phyloP scores from a whole-genome alignment of 768 basidiomycete genomes.

The Tricholoma furcatifolium region DNA sequence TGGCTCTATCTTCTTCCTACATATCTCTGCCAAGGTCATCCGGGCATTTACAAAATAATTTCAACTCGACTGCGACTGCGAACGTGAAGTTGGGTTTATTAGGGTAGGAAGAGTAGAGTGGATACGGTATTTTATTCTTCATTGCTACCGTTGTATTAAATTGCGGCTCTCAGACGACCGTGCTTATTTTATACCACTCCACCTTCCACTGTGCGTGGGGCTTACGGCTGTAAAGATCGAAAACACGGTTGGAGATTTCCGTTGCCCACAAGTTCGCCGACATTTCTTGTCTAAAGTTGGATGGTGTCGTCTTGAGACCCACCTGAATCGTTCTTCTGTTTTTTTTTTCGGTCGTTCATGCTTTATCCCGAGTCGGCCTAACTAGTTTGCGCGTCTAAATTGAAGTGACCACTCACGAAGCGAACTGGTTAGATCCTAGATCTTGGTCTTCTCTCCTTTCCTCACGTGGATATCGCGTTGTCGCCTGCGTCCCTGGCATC shows the following conservation, averaged over 20 bases:
- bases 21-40: conserved; percentile 94
- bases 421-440: not conserved
- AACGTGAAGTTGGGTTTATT: conserved; percentile 5
- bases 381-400: not conserved
- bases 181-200: conserved; percentile 34
- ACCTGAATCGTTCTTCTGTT: too few relatives aligned
- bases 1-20: conserved; percentile 97
- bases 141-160: conserved; percentile 35
- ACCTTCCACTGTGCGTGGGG: conserved; percentile 5
- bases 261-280: too few relatives aligned
- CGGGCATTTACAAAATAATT: conserved; percentile 82
- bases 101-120: conserved; percentile 9
- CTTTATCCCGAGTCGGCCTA: not conserved
- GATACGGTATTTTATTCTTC: conserved; percentile 30
- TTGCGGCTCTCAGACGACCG: conserved; percentile 26
- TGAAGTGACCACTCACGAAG: not conserved
- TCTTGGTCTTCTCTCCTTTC: not conserved
- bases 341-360: not conserved
- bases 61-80: not conserved
- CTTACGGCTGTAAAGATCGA: not conserved
- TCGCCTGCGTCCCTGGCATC: not conserved
- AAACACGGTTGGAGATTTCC: not conserved
- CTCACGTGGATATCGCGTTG: not conserved
- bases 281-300: not conserved
- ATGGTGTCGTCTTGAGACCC: not conserved